phyloP scores from a whole-genome alignment of 139 green algal genomes.

The Nannochloris sp. region DNA sequence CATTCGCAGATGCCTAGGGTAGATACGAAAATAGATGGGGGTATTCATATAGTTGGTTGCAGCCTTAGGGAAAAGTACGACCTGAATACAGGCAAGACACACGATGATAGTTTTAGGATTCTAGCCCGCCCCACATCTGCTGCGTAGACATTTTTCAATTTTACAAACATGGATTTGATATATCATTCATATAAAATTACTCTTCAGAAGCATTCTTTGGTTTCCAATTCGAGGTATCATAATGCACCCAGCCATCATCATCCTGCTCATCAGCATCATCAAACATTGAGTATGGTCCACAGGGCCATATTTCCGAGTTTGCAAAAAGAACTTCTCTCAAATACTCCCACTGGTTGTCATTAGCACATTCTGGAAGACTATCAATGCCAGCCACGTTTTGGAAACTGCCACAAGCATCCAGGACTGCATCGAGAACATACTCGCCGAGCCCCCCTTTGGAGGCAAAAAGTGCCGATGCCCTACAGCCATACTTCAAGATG shows the following conservation, averaged over 20 bases:
- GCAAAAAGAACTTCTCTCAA: slow-evolving; percentile 23
- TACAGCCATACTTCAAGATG: slow-evolving; percentile 19
- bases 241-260: slow-evolving; percentile 21
- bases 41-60: too few relatives aligned
- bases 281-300: slow-evolving; percentile 24
- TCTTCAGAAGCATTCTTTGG: background rate
- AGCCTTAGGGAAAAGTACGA: too few relatives aligned
- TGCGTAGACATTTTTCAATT: too few relatives aligned
- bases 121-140: too few relatives aligned
- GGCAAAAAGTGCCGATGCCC: slow-evolving; percentile 10
- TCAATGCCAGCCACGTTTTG: background rate
- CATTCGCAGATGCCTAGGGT: too few relatives aligned
- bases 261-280: slow-evolving; percentile 7
- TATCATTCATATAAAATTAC: slow-evolving; percentile 3
- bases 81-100: too few relatives aligned
- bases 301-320: slow-evolving; percentile 29
- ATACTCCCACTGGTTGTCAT: slow-evolving; percentile 17
- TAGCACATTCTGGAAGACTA: slow-evolving; percentile 1
- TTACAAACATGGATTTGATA: too few relatives aligned
- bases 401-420: background rate
- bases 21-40: too few relatives aligned
- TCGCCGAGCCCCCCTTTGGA: slow-evolving; percentile 1
- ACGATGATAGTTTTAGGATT: too few relatives aligned
- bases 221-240: slow-evolving; percentile 28
- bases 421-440: slow-evolving; percentile 3